Base-by-base conservation (phyloP, 108 stramenopile genomes). In the Nitzschia palea region DNA sequence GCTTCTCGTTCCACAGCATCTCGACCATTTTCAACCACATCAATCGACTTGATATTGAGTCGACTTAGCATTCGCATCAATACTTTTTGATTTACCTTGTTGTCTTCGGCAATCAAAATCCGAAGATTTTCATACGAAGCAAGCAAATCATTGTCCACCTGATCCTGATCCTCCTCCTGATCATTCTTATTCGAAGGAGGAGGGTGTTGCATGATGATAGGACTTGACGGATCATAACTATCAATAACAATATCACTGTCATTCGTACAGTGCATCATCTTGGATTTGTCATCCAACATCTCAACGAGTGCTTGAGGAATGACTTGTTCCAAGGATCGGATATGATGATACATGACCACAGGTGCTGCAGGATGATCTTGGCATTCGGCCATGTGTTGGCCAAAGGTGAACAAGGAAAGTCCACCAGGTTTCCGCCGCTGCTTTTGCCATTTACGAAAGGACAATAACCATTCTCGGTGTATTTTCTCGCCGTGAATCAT, bases 61-160 rank as follows among this genome's bases (percentile, higher is more conserved):
- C 83, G 44, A 5, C 59, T 43, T 36, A 84, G 72, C 27, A 84
- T 70, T 3, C 71, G 32, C 4, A 14, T 8, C 32, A 84, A 47
- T 23, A 84, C 70, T 60, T 84, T 81, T 47, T 78, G 80, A 36
- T 81, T 81, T 45, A 81, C 67, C 3, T 54, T 33, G 51, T 74
- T 81, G 45, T 81, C 80, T 29, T 81, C 80, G 3, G 72, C 80
- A 65, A 74, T 44, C 36, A 81, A 34, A 22, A 81, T 50, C 0
- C 57, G 53, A 15, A 43, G 44, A 1, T 48, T 20, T 48, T 48
- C 18, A 20, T 48, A 48, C 47, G 18, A 48, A 18, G n/a, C n/a
- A n/a, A n/a, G n/a, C n/a, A n/a, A n/a, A n/a, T n/a, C n/a, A n/a
- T n/a, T n/a, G n/a, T n/a, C n/a, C n/a, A n/a, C n/a, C n/a, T n/a